Base-by-base conservation (phyloP, 1,139 yeast genomes). In the Geotrichum cucujoidarum region DNA sequence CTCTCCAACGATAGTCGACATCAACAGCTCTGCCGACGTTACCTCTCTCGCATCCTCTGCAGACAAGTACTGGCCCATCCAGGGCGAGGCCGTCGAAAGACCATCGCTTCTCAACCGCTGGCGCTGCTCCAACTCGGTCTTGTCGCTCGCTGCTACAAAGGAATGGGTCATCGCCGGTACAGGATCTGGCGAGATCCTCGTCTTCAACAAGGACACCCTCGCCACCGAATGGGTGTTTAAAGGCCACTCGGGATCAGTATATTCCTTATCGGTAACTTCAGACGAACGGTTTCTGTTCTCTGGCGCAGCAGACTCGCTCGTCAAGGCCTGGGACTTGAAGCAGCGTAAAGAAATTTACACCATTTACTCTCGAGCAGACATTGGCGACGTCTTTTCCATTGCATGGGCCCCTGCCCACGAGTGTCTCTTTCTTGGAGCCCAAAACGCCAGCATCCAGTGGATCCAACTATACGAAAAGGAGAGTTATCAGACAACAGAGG, bases 331-430 rank as follows among this genome's bases (percentile, higher is more conserved):
- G 94, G 80, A 83, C 52, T 68, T 86, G 27, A 60, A 66, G 56
- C 53, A 56, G 7, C 49, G 61, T 39, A 47, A 51, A n/a, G 65
- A 63, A 38, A 74, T 69, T 39, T 81, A 83, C 59, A 83, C 95
- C 1, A 77, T 90, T 10, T 92, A 92, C 63, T 83, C 95, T 0
- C 66, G 83, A 16, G 76, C 85, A 39, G 98, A 92, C 66, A 84
- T 92, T 45, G 98, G 98, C 38, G 98, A 92, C 64, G 83, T 92
- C 17, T 90, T 92, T 62, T 83, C 95, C 4, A 69, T 92, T 30
- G 77, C 81, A 4, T 88, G 94, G 80, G 75, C 83, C 27, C 78
- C 78, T 18, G 57, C 68, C 1, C 64, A 77, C 13, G 75, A 80
- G 43, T 78, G 88, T 0, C 69, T 92, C 10, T 87, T 82, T 55